Evolutionary conservation across 768 basidiomycete species (phyloP).

Genomic region (Lactifluus piperatus): DNA sequence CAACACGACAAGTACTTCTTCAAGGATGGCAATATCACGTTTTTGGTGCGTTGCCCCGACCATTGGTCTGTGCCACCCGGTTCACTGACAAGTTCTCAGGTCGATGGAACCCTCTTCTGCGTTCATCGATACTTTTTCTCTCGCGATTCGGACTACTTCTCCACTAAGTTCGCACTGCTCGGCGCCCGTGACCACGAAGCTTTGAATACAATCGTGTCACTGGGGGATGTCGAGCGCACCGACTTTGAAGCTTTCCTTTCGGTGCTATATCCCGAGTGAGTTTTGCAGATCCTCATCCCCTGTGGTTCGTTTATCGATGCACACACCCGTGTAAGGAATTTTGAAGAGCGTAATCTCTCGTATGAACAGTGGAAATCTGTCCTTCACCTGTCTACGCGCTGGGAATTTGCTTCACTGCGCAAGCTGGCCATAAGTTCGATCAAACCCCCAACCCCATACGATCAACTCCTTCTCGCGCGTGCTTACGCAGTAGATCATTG

Average conservation of each 20-base stretch:
- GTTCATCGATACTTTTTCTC: slow-evolving; percentile 18
- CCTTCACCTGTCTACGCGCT: slow-evolving; percentile 25
- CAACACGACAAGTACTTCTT: slow-evolving; percentile 10
- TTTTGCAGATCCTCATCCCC: not conserved
- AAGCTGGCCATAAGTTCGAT: slow-evolving; percentile 13
- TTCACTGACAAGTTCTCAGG: not conserved
- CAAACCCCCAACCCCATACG: slow-evolving; percentile 7
- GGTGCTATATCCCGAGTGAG: slow-evolving; percentile 18
- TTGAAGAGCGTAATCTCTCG: slow-evolving; percentile 6
- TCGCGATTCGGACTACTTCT: slow-evolving; percentile 18
- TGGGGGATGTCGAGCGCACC: not conserved
- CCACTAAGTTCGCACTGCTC: slow-evolving; percentile 1
- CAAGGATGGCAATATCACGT: slow-evolving; percentile 16
- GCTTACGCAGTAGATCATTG: slow-evolving; percentile 13
- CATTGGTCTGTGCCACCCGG: not conserved
- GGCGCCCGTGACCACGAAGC: slow-evolving; percentile 6
- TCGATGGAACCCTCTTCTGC: slow-evolving; percentile 11
- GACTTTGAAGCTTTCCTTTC: slow-evolving; percentile 20
- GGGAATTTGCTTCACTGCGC: slow-evolving; percentile 26
- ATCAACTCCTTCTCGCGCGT: slow-evolving; percentile 16
- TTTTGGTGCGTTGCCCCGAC: not conserved
- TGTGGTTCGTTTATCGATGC: not conserved
- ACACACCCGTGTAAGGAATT: not conserved
- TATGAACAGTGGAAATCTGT: slow-evolving; percentile 26
- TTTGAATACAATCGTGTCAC: not conserved